Base-by-base conservation (phyloP, 495 filamentous ascomycete genomes). In the Lophiostoma macrostomum region DNA sequence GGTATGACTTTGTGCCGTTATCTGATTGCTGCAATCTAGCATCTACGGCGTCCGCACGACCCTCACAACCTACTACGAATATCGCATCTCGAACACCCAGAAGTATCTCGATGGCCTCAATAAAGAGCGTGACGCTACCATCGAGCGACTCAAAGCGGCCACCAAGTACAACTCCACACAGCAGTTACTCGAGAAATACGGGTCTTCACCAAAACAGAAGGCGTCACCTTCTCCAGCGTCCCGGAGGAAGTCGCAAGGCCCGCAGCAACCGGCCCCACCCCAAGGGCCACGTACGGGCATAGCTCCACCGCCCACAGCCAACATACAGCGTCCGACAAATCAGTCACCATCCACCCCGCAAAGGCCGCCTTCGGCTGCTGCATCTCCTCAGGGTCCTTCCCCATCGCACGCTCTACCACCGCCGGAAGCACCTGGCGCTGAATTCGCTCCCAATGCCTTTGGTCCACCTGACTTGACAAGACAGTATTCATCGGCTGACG, bases 91-190 rank as follows among this genome's bases (percentile, higher is more conserved):
- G 22, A 79, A 71, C 7, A 74, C 83, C 11, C 81, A 84, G 61
- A 58, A 71, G 19, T 76, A 80, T n/a, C 76, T 96, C 20, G 84
- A 95, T 47, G 78, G 74, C 1, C 77, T 89, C 10, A 77, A 91
- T 43, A 76, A 80, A 48, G 86, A 96, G 69, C 82, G 90, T 37
- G 80, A 85, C 44, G 81, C 82, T 61, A 94, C 90, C 1, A 96
- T 98, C 57, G 87, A 94, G 64, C 91, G 90, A 70, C 81, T 98
- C 40, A 98, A 97, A 70, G 80, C 81, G 24, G 90, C 90, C 16
- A 98, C 93, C 28, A 95, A 87, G 65, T 98, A 94, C 72, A 86
- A 96, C 69, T 90, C 90, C 5, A 98, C 93, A 13, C 86, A 94
- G 64, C 82, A 95, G 62, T 71, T 98, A 42, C 80, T 98, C 2